Base-by-base conservation (phyloP, 495 filamentous ascomycete species). In the Evernia prunastri region DNA sequence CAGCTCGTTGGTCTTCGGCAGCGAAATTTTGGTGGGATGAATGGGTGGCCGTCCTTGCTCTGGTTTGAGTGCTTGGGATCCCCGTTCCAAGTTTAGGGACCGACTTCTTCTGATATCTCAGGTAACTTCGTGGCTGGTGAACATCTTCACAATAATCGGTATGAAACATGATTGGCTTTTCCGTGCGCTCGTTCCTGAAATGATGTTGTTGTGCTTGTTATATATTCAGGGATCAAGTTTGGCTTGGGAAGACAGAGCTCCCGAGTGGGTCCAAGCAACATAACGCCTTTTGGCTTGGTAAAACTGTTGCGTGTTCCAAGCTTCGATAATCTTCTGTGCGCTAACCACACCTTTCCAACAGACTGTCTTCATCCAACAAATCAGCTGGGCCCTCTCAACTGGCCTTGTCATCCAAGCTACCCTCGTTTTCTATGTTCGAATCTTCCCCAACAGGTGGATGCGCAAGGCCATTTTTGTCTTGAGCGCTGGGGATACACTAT, bases 351-450 rank as follows among this genome's bases (percentile, higher is more conserved):
- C n/a, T 47, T 9, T 23, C 12, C n/a, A 23, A 20, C 43, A 47
- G 43, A 47, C 20, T n/a, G 59, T 61, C 42, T 45, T 42, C 23
- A 42, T 47, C 13, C 59, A 61, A 23, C 59, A 61, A 45, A 45
- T 61, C 5, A 13, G 40, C 13, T 61, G 59, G 59, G 39, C 35
- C 4, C 39, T 61, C 31, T 45, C 40, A 3, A 45, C 35, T 13
- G 43, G 43, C 23, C 29, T 61, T 23, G 51, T 53, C 59, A 61
- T 61, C 59, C 35, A 56, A 58, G 51, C 63, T 25, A 61, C 61
- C 37, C 58, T 66, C 8, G 36, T 66, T 13, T 61, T 66, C 33
- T 66, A 66, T 45, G 12, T 61, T 29, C 63, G 63, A 12, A 45
- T 61, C 25, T 66, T 66, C 29, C 63, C 58, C 4, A 56, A 43